These are phyloP conservation scores for Claviceps humidiphila DNA, from an alignment of 2,329 filamentous ascomycete species.

Conservation along the genomic window DNA sequence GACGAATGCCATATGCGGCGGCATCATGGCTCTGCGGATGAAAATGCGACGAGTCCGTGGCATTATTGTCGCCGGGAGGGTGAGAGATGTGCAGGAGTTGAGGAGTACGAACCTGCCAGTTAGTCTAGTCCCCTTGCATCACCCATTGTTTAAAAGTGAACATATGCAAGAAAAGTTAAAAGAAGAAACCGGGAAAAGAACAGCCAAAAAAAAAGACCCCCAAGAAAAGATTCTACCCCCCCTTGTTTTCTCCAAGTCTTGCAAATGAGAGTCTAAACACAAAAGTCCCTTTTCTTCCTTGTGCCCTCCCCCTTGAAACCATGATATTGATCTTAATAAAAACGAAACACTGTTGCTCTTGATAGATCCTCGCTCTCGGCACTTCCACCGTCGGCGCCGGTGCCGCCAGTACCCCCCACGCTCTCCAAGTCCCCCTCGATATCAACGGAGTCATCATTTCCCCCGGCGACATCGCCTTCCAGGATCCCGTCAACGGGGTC, in stretches of 20 bases:
- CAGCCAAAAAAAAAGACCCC: not conserved
- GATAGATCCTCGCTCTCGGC: slow-evolving; percentile 41
- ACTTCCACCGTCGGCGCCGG: slow-evolving; percentile 45
- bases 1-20: slow-evolving; percentile 59
- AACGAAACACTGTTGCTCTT: too few species aligned
- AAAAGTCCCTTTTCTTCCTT: not conserved
- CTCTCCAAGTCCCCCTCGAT: slow-evolving; percentile 30
- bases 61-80: slow-evolving; percentile 54
- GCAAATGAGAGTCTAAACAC: not conserved
- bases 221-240: not conserved
- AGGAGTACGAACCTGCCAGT: slow-evolving; percentile 42
- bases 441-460: slow-evolving; percentile 29
- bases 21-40: slow-evolving; percentile 62
- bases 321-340: too few species aligned
- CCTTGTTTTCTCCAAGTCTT: not conserved
- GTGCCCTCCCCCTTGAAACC: too few species aligned
- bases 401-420: slow-evolving; percentile 42
- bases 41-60: slow-evolving; percentile 45
- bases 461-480: slow-evolving; percentile 55
- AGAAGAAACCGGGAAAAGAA: not conserved
- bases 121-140: not conserved
- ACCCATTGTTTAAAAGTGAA: too few species aligned
- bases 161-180: not conserved
- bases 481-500: slow-evolving; percentile 55
- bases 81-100: slow-evolving; percentile 52